Conservation (phyloP, 106 monocot genomes). For the Dendrobium nobile region DNA sequence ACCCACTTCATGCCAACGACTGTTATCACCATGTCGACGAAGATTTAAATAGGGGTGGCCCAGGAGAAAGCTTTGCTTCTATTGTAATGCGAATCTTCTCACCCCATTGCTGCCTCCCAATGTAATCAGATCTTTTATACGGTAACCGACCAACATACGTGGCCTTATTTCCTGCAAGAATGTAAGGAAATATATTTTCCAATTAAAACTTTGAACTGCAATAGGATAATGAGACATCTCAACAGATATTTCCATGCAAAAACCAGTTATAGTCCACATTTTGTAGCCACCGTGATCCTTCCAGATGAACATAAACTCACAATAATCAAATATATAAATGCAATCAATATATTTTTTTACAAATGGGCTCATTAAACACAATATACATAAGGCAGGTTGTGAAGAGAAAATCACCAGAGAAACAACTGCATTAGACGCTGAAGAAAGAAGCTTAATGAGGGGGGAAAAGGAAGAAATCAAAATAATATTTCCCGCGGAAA, state of each 20-base stretch:
- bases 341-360: neutral
- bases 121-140: slow-evolving; percentile 70
- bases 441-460: neutral
- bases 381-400: neutral
- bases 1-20: slow-evolving; percentile 91
- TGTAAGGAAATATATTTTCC: neutral
- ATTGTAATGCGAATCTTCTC: slow-evolving; percentile 69
- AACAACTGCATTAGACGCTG: neutral
- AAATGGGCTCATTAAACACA: neutral
- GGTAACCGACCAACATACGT: slow-evolving; percentile 73
- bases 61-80: slow-evolving; percentile 93
- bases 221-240: neutral
- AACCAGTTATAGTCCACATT: neutral
- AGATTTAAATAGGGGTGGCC: slow-evolving; percentile 81
- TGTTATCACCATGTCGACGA: slow-evolving; percentile 80
- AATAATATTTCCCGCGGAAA: neutral
- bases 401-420: neutral
- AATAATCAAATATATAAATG: neutral
- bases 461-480: neutral
- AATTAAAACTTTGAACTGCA: neutral
- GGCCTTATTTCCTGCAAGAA: slow-evolving; percentile 40
- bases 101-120: slow-evolving; percentile 78
- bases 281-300: neutral
- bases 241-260: neutral
- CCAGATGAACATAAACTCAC: neutral